Conservation (phyloP, 306 rosid genomes). For the Elaeagnus macrophylla region DNA sequence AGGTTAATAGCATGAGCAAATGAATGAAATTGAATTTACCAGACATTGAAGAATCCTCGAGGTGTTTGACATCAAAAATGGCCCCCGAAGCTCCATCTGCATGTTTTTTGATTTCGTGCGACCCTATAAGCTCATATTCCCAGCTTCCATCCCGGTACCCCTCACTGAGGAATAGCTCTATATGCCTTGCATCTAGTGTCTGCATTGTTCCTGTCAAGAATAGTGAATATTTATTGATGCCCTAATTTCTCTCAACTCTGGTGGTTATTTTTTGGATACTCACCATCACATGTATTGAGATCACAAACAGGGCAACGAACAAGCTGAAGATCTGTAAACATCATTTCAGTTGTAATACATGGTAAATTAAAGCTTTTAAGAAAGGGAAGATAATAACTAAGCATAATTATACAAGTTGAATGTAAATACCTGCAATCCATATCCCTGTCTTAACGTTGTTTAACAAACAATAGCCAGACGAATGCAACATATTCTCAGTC, state of each 20-base stretch:
- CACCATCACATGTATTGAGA: slow-evolving; percentile 92
- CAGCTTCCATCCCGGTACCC: slow-evolving; percentile 68
- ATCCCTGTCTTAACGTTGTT: slow-evolving; percentile 66
- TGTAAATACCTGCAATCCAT: slow-evolving; percentile 79
- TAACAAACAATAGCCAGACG: slow-evolving; percentile 63
- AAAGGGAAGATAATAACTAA: neutral
- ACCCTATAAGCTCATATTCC: slow-evolving; percentile 80
- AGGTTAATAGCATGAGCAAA: neutral
- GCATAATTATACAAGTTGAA: slow-evolving; percentile 6
- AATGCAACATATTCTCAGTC: slow-evolving; percentile 36
- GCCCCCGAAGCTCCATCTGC: slow-evolving; percentile 82
- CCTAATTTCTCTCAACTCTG: neutral
- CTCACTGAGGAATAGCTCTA: slow-evolving; percentile 70
- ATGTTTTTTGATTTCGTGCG: slow-evolving; percentile 66
- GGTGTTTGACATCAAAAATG: slow-evolving; percentile 64
- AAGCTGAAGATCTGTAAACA: slow-evolving; percentile 86
- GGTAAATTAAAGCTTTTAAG: neutral
- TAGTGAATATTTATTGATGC: neutral
- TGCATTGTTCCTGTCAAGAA: slow-evolving; percentile 83
- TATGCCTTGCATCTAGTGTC: slow-evolving; percentile 86
- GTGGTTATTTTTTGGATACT: slow-evolving; percentile 2
- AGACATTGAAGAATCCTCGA: slow-evolving; percentile 48
- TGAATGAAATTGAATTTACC: slow-evolving; percentile 36
- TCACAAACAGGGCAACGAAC: slow-evolving; percentile 94
- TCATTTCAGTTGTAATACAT: slow-evolving; percentile 16